These are phyloP conservation scores for Ostreobium quekettii DNA, from an alignment of 139 green algal species.

Conservation along the genomic window DNA sequence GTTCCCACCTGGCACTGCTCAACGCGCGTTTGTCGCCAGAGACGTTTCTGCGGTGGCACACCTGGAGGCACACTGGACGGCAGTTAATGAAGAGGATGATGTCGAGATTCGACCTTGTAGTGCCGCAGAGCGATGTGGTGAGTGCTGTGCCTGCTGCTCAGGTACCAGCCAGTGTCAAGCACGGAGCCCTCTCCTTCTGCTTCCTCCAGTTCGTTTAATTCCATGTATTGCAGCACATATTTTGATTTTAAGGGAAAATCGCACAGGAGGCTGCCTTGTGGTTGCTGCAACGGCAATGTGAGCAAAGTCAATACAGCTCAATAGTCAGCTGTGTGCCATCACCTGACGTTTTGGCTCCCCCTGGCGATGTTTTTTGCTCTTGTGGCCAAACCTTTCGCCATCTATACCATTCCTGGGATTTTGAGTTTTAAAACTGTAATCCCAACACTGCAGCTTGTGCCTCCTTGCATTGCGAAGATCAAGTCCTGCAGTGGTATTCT, in stretches of 20 bases:
- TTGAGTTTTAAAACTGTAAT: too few relatives aligned
- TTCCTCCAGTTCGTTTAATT: not conserved
- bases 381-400: not conserved
- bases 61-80: slow-evolving; percentile 4
- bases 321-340: not conserved
- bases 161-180: too few relatives aligned
- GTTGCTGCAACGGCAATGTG: not conserved
- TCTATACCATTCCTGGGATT: too few relatives aligned
- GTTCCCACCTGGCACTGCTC: slow-evolving; percentile 40
- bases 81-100: slow-evolving; percentile 29
- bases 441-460: too few relatives aligned
- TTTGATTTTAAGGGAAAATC: not conserved
- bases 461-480: not conserved
- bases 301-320: not conserved
- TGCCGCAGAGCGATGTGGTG: slow-evolving; percentile 47
- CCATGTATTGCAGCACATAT: not conserved
- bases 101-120: slow-evolving; percentile 40
- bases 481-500: not conserved
- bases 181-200: not conserved
- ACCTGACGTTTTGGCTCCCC: not conserved
- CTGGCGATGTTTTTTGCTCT: not conserved
- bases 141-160: too few relatives aligned
- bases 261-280: not conserved
- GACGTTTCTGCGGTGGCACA: slow-evolving; percentile 38
- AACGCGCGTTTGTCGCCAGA: slow-evolving; percentile 36